Evolutionary conservation across 192 early-diverging fungal genomes (phyloP).

Genomic region (Coemansia sp.): DNA sequence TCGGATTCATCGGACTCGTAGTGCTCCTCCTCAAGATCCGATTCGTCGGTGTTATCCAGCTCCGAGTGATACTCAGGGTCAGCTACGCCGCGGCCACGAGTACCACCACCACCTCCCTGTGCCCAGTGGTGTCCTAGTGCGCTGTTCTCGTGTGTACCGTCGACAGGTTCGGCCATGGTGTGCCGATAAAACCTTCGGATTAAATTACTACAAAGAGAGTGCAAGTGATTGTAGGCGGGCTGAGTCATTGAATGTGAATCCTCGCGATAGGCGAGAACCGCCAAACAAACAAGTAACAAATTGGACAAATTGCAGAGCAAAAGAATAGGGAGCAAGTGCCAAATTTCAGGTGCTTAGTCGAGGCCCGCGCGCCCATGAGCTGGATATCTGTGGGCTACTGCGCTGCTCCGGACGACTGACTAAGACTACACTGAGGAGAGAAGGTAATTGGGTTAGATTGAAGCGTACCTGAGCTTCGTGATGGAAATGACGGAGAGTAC

Average conservation of each 20-base stretch:
- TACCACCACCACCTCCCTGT: conserved; percentile 10
- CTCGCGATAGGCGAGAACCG: background rate
- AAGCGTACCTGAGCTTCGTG: conserved; percentile 30
- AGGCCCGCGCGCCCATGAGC: background rate
- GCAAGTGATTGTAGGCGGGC: background rate
- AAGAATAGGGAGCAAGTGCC: background rate
- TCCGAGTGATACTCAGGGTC: conserved; percentile 31
- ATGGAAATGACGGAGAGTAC: background rate
- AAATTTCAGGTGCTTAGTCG: background rate
- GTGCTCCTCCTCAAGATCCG: conserved; percentile 45
- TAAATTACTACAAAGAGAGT: conserved; percentile 23
- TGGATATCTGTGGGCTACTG: background rate
- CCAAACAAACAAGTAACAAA: background rate
- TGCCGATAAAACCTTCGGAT: conserved; percentile 43
- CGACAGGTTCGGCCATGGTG: conserved; percentile 47
- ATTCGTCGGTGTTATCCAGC: conserved; percentile 51
- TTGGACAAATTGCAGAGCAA: background rate
- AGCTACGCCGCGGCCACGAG: conserved; percentile 8
- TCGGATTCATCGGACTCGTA: conserved; percentile 50
- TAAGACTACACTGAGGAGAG: background rate
- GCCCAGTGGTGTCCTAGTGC: conserved; percentile 5
- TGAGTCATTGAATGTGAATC: background rate
- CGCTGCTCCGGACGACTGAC: background rate
- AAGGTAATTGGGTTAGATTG: background rate
- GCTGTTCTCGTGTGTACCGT: conserved; percentile 25